Evolutionary conservation across 352 stramenopile genomes (phyloP).

Genomic region (Phytopythium aichiense): DNA sequence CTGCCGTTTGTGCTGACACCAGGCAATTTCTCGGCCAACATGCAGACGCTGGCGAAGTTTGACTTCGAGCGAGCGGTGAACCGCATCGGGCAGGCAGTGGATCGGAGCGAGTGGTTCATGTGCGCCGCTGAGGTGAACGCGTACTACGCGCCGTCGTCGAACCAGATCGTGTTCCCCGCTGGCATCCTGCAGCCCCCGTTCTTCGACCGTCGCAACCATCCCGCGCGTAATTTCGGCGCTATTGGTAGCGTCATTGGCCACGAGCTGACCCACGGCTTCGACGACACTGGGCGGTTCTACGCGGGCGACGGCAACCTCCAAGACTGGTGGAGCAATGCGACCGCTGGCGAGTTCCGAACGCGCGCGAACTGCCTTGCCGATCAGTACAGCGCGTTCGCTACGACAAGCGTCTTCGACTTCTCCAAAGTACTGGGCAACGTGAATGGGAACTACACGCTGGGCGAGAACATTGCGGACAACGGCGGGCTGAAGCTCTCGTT

Average conservation of each 20-base stretch:
- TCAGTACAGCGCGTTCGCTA: constrained; percentile 50
- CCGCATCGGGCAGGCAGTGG: constrained; percentile 36
- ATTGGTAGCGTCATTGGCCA: constrained; percentile 94
- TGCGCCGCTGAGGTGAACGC: constrained; percentile 92
- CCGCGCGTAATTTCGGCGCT: constrained; percentile 91
- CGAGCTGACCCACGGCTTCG: constrained; percentile 96
- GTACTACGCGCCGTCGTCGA: constrained; percentile 65
- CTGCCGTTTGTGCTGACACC: constrained; percentile 52
- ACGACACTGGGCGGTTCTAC: constrained; percentile 90
- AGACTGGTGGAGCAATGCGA: constrained; percentile 91
- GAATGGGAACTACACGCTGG: constrained; percentile 75
- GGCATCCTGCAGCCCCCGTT: constrained; percentile 95
- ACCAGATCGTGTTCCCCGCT: constrained; percentile 95
- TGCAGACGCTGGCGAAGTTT: constrained; percentile 39
- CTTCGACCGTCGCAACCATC: constrained; percentile 78
- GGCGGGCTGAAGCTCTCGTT: constrained; percentile 74
- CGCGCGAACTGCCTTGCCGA: constrained; percentile 60
- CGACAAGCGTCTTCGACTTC: constrained; percentile 35
- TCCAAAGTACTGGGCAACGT: constrained; percentile 51
- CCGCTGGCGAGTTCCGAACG: constrained; percentile 64
- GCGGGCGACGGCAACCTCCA: constrained; percentile 87
- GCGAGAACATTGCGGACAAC: constrained; percentile 85
- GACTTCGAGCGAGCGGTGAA: constrained; percentile 39
- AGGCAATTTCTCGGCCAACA: constrained; percentile 36
- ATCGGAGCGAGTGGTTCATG: constrained; percentile 87